Conservation (phyloP, 2,329 filamentous ascomycete genomes). For the Fusarium sarcochroum region DNA sequence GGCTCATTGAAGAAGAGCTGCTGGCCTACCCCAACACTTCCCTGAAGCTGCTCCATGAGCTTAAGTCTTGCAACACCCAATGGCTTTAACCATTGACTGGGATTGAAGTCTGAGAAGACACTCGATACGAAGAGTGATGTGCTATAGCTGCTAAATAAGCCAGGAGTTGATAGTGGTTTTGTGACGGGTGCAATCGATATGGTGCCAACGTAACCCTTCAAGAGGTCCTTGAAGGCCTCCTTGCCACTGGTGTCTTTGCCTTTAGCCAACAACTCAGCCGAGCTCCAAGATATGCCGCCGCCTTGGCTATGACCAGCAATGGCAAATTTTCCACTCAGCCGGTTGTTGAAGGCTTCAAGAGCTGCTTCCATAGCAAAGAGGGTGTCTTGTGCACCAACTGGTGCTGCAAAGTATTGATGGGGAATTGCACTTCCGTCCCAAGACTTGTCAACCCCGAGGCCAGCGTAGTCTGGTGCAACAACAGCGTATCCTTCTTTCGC, state of each 20-base stretch:
- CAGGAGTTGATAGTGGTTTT: background rate
- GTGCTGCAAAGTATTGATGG: conserved; percentile 57
- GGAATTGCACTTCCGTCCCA: conserved; percentile 54
- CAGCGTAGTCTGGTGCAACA: conserved; percentile 61
- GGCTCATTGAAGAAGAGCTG: conserved; percentile 4
- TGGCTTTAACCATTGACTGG: conserved; percentile 30
- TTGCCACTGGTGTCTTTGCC: conserved; percentile 17
- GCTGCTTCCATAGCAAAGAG: conserved; percentile 60
- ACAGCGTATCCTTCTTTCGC: conserved; percentile 60
- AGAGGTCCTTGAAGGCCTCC: background rate
- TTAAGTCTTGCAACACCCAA: conserved; percentile 17
- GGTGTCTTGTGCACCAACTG: conserved; percentile 59
- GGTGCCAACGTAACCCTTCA: conserved; percentile 25
- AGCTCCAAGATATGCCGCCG: conserved; percentile 58
- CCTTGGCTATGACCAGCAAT: conserved; percentile 64
- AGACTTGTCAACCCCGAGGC: conserved; percentile 56
- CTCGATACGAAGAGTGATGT: background rate
- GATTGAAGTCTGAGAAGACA: conserved; percentile 30
- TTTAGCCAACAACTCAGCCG: conserved; percentile 43
- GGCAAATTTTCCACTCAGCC: conserved; percentile 56
- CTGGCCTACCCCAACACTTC: background rate
- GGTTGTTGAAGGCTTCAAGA: conserved; percentile 54
- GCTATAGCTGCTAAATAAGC: conserved; percentile 7
- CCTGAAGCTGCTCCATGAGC: conserved; percentile 22
- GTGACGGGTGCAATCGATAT: conserved; percentile 27